phyloP scores from a whole-genome alignment of 768 basidiomycete genomes.

The Leccinellum rugosiceps region DNA sequence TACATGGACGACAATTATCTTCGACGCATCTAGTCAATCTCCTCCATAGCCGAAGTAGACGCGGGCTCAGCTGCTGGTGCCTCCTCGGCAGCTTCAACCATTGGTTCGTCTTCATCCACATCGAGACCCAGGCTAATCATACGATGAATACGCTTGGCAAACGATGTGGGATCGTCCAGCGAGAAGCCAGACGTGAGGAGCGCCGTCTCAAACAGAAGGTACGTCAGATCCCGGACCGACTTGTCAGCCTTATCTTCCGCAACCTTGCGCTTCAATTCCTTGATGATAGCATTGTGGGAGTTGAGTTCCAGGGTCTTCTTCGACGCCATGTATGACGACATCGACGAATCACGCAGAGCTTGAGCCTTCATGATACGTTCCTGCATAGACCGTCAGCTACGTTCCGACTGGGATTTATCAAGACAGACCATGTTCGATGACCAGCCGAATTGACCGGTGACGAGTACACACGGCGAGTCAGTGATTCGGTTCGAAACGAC shows the following conservation, averaged over 20 bases:
- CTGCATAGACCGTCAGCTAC: conserved; percentile 31
- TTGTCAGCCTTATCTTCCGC: conserved; percentile 98
- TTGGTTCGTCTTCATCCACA: conserved; percentile 69
- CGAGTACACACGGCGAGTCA: conserved; percentile 94
- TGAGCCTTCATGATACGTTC: conserved; percentile 99
- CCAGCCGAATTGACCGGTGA: conserved; percentile 99
- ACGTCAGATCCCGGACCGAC: conserved; percentile 95
- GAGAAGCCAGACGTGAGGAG: conserved; percentile 95
- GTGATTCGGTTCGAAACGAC: conserved; percentile 96
- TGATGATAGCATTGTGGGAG: conserved; percentile 87
- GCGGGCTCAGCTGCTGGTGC: conserved; percentile 57
- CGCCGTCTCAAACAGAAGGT: conserved; percentile 94
- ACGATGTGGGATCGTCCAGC: conserved; percentile 91
- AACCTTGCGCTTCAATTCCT: conserved; percentile 94
- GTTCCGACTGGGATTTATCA: neutral
- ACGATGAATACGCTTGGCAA: conserved; percentile 93
- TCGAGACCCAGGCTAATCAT: conserved; percentile 94
- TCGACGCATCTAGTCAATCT: conserved; percentile 68
- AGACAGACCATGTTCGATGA: conserved; percentile 90
- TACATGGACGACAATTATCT: conserved; percentile 11
- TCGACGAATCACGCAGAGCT: conserved; percentile 91
- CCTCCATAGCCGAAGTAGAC: conserved; percentile 90
- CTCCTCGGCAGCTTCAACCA: conserved; percentile 36
- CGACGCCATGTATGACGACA: conserved; percentile 99
- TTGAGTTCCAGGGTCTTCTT: conserved; percentile 99